Conservation (phyloP, 148 eudicot genomes). For the Rhododendron williamsianum region DNA sequence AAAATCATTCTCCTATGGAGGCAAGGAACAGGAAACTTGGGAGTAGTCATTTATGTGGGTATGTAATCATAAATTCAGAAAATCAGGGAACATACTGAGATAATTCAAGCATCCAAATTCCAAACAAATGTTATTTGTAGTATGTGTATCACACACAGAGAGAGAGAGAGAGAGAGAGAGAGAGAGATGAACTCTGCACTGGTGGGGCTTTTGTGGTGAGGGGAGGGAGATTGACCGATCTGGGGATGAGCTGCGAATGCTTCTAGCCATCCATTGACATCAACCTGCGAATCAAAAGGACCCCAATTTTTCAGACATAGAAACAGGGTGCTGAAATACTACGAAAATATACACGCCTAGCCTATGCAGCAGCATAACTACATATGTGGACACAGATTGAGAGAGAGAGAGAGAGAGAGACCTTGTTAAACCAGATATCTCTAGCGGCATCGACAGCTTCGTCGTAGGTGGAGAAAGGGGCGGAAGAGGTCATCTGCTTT, state of each 20-base stretch:
- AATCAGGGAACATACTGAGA: background rate
- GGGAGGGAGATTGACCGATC: conserved; percentile 56
- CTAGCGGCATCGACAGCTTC: conserved; percentile 52
- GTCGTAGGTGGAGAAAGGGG: conserved; percentile 43
- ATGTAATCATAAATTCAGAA: background rate
- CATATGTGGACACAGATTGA: background rate
- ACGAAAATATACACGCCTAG: background rate
- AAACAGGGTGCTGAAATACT: background rate
- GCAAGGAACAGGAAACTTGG: background rate
- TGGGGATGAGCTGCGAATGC: conserved; percentile 86
- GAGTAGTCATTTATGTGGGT: background rate
- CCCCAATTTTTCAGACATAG: background rate
- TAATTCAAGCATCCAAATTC: background rate
- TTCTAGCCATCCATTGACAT: conserved; percentile 91
- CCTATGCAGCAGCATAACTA: background rate
- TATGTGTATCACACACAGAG: background rate
- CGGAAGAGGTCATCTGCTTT: conserved; percentile 49
- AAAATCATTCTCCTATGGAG: background rate
- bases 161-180: conserved; percentile 1
- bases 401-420: conserved; percentile 9
- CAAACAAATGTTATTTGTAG: background rate
- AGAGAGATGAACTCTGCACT: conserved; percentile 61
- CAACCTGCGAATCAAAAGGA: conserved; percentile 46
- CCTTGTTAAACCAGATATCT: conserved; percentile 87
- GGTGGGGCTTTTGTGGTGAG: conserved; percentile 38